Percentiles rank a stretch among this genome's conserved stretches.
These are phyloP conservation scores for Medicago lupulina DNA, from an alignment of 306 rosid species.

Conservation along the genomic window DNA sequence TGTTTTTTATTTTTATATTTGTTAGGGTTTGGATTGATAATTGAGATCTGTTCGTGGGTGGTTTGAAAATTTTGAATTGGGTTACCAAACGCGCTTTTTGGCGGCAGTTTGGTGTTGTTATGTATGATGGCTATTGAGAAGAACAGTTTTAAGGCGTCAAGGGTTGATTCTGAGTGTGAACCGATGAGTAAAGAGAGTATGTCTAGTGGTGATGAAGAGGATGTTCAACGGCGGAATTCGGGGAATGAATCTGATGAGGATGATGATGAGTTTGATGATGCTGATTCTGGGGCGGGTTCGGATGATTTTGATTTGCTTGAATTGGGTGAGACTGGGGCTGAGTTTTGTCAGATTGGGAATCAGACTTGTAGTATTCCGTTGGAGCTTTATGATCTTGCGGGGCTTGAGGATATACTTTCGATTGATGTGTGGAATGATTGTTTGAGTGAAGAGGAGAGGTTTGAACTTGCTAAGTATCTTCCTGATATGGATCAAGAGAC, in stretches of 20 bases:
- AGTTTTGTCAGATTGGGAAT: conserved; percentile 93
- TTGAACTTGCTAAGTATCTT: conserved; percentile 82
- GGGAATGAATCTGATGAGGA: conserved; percentile 88
- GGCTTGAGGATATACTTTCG: conserved; percentile 80
- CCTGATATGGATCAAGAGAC: conserved; percentile 95
- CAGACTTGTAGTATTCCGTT: conserved; percentile 94
- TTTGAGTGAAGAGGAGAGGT: conserved; percentile 83
- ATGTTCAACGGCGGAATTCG: conserved; percentile 71
- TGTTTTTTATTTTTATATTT: conserved; percentile 36
- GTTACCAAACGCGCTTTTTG: conserved; percentile 35
- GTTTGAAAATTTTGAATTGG: conserved; percentile 43
- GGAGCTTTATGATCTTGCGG: conserved; percentile 89
- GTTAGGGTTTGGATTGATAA: conserved; percentile 47
- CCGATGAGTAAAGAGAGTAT: conserved; percentile 79
- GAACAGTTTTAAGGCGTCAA: conserved; percentile 82
- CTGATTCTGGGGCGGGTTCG: conserved; percentile 98
- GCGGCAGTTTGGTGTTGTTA: conserved; percentile 53
- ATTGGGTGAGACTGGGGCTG: conserved; percentile 92
- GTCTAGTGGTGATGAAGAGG: conserved; percentile 95
- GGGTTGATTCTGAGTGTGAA: conserved; percentile 88
- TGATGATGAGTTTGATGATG: conserved; percentile 92
- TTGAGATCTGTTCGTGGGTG: conserved; percentile 50
- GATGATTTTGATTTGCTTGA: conserved; percentile 98
- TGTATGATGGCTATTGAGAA: conserved; percentile 97
- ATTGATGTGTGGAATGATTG: conserved; percentile 95